These are phyloP conservation scores for Dactylonectria macrodidyma DNA, from an alignment of 2,329 filamentous ascomycete species.

Conservation along the genomic window DNA sequence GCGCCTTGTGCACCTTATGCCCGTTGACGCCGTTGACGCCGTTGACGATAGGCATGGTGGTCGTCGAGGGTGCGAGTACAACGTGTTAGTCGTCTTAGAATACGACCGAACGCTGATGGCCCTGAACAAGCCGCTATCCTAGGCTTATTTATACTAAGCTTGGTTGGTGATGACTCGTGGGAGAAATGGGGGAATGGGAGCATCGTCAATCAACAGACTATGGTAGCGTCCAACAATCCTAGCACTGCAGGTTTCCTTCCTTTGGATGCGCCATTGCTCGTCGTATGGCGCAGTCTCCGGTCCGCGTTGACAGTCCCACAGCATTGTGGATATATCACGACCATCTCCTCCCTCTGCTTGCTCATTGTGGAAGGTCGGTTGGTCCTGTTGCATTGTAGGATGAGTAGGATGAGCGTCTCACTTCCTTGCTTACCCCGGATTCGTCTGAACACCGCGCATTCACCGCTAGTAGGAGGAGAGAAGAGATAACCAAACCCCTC, in stretches of 20 bases:
- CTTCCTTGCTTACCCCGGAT: background rate
- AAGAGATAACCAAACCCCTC: slow-evolving; percentile 2
- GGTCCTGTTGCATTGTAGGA: too few relatives aligned
- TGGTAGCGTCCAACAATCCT: slow-evolving; percentile 4
- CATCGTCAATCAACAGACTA: background rate
- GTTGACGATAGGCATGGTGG: background rate
- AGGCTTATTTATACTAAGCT: slow-evolving; percentile 22
- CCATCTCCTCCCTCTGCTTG: slow-evolving; percentile 5
- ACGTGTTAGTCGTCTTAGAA: slow-evolving; percentile 1
- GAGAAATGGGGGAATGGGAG: background rate
- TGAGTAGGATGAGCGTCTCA: background rate
- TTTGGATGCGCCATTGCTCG: background rate
- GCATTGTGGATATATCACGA: background rate
- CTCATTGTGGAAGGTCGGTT: slow-evolving; percentile 28
- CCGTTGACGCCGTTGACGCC: slow-evolving; percentile 15
- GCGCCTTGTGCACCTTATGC: slow-evolving; percentile 24
- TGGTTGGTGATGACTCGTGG: background rate
- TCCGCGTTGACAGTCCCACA: slow-evolving; percentile 5
- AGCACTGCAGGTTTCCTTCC: background rate
- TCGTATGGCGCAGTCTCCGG: background rate
- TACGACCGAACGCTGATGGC: background rate
- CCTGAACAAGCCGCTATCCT: background rate
- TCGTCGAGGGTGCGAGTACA: slow-evolving; percentile 17
- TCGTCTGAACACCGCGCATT: slow-evolving; percentile 1
- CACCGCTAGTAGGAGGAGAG: slow-evolving; percentile 15